These are phyloP conservation scores for Saturnispora saitoi DNA, from an alignment of 805 yeast species.

Conservation along the genomic window DNA sequence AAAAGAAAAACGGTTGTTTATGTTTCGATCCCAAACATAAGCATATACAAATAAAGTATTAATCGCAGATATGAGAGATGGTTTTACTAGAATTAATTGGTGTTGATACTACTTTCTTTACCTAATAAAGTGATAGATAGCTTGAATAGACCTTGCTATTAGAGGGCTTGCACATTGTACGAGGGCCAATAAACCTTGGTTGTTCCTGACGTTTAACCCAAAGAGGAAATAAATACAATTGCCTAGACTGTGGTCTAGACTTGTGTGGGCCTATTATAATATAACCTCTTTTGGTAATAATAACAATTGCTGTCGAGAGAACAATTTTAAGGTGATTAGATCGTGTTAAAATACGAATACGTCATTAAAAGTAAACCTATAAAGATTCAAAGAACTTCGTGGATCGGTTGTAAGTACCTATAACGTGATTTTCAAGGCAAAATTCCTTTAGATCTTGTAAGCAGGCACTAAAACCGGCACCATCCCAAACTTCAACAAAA, in stretches of 20 bases:
- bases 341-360: not conserved
- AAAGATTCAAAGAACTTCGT: conserved; percentile 19
- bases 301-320: too few species aligned
- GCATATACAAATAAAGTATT: not conserved
- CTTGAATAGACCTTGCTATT: too few species aligned
- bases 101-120: too few species aligned
- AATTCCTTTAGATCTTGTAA: conserved; percentile 34
- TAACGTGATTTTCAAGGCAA: conserved; percentile 43
- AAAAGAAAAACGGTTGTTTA: not conserved
- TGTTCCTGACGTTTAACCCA: not conserved
- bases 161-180: too few species aligned
- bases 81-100: not conserved
- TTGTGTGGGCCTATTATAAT: not conserved
- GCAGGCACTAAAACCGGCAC: conserved; percentile 26
- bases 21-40: not conserved
- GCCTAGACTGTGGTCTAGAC: not conserved
- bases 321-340: too few species aligned
- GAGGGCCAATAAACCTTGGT: too few species aligned
- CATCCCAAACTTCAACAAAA: conserved; percentile 57
- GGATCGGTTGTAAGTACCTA: conserved; percentile 39
- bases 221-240: not conserved
- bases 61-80: not conserved
- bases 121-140: too few species aligned
- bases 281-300: too few species aligned
- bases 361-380: not conserved